A percentile compares a stretch with the other conserved stretches of the same genome.
phyloP scores from a whole-genome alignment of 2,329 filamentous ascomycete genomes.

The Calonectria pteridis region DNA sequence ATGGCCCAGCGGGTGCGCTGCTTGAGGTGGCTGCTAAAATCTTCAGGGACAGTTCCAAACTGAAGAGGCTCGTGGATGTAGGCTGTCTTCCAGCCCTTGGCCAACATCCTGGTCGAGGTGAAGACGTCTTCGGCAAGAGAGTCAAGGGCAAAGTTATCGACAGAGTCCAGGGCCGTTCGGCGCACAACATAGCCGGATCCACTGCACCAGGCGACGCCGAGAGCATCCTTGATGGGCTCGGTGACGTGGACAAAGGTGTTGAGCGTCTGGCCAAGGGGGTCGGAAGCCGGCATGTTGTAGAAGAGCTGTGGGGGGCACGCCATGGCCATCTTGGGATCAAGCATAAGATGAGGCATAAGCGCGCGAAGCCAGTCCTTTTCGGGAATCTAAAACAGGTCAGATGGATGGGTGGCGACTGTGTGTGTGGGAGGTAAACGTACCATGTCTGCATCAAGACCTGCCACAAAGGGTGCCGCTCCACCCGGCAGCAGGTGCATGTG shows the following conservation, averaged over 20 bases:
- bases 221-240: neutral
- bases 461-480: neutral
- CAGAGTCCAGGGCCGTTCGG: neutral
- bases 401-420: neutral
- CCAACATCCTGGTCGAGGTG: neutral
- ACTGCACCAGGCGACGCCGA: neutral
- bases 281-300: neutral
- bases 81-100: slow-evolving; percentile 54
- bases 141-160: neutral
- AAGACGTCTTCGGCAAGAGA: neutral
- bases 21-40: slow-evolving; percentile 67
- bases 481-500: neutral
- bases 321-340: neutral
- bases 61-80: slow-evolving; percentile 71
- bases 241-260: neutral
- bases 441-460: neutral
- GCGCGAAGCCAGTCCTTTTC: neutral
- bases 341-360: neutral
- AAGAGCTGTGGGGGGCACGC: neutral
- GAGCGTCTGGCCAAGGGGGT: neutral
- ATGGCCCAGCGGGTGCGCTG: slow-evolving; percentile 69
- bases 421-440: neutral
- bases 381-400: neutral
- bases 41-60: slow-evolving; percentile 70
- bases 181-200: neutral